These are phyloP conservation scores for Vickermania ingenoplastis DNA, from an alignment of 208 protist genomes.

Conservation along the genomic window DNA sequence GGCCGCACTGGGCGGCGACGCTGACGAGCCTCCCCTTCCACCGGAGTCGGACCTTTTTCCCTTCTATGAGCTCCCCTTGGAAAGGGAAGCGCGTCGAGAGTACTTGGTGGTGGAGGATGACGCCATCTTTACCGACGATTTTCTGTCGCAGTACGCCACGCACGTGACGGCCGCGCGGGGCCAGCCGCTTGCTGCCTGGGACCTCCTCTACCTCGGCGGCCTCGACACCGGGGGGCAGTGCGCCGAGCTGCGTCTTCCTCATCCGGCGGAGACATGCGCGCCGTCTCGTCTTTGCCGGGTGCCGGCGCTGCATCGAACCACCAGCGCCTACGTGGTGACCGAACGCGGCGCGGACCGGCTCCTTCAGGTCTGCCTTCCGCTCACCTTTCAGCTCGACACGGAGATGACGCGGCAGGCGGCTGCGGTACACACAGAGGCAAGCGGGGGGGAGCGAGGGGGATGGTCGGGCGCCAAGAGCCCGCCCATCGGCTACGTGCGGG, in stretches of 20 bases:
- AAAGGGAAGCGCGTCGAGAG: not conserved
- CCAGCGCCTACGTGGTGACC: conserved; percentile 66
- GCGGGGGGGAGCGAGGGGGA: not conserved
- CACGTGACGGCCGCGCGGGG: not conserved
- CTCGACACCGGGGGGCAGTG: conserved; percentile 65
- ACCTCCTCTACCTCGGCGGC: conserved; percentile 76
- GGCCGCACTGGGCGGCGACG: conserved; percentile 6
- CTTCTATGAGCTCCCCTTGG: not conserved
- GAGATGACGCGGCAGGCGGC: conserved; percentile 67
- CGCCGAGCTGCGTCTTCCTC: conserved; percentile 7
- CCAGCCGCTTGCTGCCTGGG: conserved; percentile 18
- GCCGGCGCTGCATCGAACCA: conserved; percentile 78
- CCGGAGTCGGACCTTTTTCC: not conserved
- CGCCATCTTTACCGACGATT: conserved; percentile 1
- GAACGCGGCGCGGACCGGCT: conserved; percentile 45
- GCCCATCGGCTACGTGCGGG: conserved; percentile 26
- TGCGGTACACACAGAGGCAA: too few species aligned
- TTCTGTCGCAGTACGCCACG: not conserved
- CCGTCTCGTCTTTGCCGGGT: conserved; percentile 42
- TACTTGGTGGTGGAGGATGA: conserved; percentile 8
- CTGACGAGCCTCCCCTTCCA: not conserved
- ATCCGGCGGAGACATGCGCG: conserved; percentile 6
- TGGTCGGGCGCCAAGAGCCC: not conserved
- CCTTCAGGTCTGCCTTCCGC: conserved; percentile 44
- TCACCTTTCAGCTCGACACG: conserved; percentile 82